These are phyloP conservation scores for Aureoboletus auriporus DNA, from an alignment of 768 basidiomycete species.

Conservation along the genomic window DNA sequence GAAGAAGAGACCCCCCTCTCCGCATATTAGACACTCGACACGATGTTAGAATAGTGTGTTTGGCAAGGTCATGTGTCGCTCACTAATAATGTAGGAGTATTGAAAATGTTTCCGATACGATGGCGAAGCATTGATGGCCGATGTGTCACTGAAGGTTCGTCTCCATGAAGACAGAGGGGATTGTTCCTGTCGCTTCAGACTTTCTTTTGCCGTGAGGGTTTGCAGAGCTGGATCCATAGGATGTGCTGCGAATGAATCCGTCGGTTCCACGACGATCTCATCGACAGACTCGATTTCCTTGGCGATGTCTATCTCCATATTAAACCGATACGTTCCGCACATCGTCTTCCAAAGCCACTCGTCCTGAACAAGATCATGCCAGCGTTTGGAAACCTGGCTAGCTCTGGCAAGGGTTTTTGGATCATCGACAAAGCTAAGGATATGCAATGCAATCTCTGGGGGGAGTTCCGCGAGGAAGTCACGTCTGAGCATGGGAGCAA, in stretches of 20 bases:
- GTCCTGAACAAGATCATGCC: slow-evolving; percentile 67
- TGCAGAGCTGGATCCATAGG: slow-evolving; percentile 41
- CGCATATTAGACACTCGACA: slow-evolving; percentile 75
- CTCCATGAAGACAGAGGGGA: slow-evolving; percentile 24
- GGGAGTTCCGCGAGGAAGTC: slow-evolving; percentile 58
- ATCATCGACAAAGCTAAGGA: slow-evolving; percentile 75
- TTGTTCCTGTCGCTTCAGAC: slow-evolving; percentile 25
- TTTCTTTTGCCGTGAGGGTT: slow-evolving; percentile 32
- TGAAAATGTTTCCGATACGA: slow-evolving; percentile 74
- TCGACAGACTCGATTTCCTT: slow-evolving; percentile 25
- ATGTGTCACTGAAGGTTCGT: slow-evolving; percentile 9
- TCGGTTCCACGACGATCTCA: slow-evolving; percentile 30
- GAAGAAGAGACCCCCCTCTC: slow-evolving; percentile 65
- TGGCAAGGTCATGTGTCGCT: slow-evolving; percentile 19
- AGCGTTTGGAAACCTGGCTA: slow-evolving; percentile 63
- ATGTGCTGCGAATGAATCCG: slow-evolving; percentile 30
- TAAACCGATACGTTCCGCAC: slow-evolving; percentile 57
- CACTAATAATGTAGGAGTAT: slow-evolving; percentile 67
- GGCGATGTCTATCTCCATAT: slow-evolving; percentile 11
- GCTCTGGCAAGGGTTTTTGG: slow-evolving; percentile 68
- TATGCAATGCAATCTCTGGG: slow-evolving; percentile 68
- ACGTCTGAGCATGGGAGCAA: slow-evolving; percentile 60
- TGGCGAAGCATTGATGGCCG: background rate
- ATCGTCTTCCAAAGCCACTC: slow-evolving; percentile 79
- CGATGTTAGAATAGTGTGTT: background rate